These are phyloP conservation scores for Francoa sonchifolia DNA, from an alignment of 441 rosid genomes.

Conservation along the genomic window DNA sequence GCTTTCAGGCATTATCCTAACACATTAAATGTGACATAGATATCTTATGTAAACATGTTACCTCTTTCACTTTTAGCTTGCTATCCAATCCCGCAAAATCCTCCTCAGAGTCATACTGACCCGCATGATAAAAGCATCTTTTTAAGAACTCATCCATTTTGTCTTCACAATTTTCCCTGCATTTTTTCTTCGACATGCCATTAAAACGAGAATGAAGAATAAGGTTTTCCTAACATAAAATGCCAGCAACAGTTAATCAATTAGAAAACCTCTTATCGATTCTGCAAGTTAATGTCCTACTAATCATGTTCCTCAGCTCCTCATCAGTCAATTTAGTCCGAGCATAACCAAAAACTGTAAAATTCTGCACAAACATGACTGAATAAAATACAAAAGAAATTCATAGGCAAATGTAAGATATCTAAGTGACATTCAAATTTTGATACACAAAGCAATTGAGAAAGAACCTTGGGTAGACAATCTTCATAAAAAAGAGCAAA, in stretches of 20 bases:
- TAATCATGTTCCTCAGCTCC: constrained; percentile 65
- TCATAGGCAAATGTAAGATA: neutral
- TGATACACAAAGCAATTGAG: neutral
- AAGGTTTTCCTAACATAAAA: no score
- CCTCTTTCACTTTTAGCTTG: constrained; percentile 87
- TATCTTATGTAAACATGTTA: constrained; percentile 4
- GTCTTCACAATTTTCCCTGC: constrained; percentile 69
- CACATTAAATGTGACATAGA: no score
- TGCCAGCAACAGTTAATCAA: no score
- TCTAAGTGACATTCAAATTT: neutral
- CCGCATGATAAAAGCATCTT: constrained; percentile 77
- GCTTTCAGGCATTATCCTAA: no score
- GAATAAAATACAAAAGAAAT: neutral
- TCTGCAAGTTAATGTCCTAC: constrained; percentile 77
- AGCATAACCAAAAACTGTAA: constrained; percentile 69
- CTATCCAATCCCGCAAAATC: constrained; percentile 52
- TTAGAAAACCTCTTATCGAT: constrained; percentile 64
- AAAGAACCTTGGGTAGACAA: constrained; percentile 50
- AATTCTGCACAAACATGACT: constrained; percentile 26
- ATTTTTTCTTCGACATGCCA: constrained; percentile 6
- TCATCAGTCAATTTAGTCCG: constrained; percentile 58
- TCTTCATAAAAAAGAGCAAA: constrained; percentile 83
- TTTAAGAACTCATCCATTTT: constrained; percentile 73
- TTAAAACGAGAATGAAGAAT: no score
- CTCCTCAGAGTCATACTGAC: constrained; percentile 70